Percentiles rank a stretch among this genome's conserved stretches.
These are phyloP conservation scores for Platanthera guangdongensis DNA, from an alignment of 106 monocot genomes.

Conservation along the genomic window DNA sequence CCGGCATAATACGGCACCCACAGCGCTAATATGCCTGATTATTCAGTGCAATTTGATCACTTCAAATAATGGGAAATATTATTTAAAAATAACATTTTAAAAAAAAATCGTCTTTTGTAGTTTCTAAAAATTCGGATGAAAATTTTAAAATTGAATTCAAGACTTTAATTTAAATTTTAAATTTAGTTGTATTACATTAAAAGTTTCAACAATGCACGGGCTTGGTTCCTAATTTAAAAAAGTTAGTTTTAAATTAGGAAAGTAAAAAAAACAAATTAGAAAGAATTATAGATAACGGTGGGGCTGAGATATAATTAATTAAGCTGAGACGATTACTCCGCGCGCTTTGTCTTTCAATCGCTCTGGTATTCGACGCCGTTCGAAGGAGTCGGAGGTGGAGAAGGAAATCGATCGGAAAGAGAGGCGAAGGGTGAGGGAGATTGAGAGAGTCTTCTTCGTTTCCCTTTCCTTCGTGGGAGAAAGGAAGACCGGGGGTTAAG, in stretches of 20 bases:
- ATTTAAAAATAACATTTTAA: too few relatives aligned
- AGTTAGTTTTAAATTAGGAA: not conserved
- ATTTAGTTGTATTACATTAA: too few relatives aligned
- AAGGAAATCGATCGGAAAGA: not conserved
- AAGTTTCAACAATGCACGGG: not conserved
- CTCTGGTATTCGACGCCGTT: not conserved
- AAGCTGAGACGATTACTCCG: not conserved
- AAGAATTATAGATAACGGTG: not conserved
- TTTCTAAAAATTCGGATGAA: too few relatives aligned
- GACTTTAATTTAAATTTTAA: too few relatives aligned
- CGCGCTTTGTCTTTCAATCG: not conserved
- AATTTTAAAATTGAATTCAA: too few relatives aligned
- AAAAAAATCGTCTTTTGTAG: too few relatives aligned
- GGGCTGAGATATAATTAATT: too few relatives aligned
- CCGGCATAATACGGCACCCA: too few relatives aligned
- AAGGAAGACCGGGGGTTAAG: not conserved
- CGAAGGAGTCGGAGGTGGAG: not conserved
- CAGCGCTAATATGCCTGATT: too few relatives aligned
- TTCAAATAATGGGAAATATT: too few relatives aligned
- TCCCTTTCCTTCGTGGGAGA: not conserved
- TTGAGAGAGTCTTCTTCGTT: not conserved
- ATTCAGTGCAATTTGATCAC: too few relatives aligned
- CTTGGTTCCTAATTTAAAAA: not conserved
- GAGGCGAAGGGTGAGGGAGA: not conserved
- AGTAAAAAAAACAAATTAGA: too few relatives aligned